Conservation (phyloP, 169 alveolate genomes). For the Plasmodium ovale region DNA sequence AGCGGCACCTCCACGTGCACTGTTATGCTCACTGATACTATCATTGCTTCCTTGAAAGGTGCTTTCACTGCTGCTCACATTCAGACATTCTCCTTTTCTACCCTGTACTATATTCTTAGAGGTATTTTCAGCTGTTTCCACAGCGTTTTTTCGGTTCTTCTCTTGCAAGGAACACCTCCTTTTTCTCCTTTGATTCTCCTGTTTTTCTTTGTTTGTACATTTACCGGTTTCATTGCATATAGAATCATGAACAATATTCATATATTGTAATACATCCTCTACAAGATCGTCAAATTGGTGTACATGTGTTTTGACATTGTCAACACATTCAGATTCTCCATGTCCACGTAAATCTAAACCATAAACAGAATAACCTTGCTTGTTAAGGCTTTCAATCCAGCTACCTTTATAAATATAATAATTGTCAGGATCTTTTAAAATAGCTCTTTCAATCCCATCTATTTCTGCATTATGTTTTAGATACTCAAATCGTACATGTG, state of each 20-base stretch:
- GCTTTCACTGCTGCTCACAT: background rate
- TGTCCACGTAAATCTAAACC: conserved; percentile 27
- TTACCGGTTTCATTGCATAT: background rate
- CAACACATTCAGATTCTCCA: conserved; percentile 18
- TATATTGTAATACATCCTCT: conserved; percentile 8
- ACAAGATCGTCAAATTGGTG: conserved; percentile 1
- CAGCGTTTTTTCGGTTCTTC: too few species aligned
- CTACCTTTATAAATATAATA: conserved; percentile 10
- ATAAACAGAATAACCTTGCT: conserved; percentile 13
- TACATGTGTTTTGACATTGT: conserved; percentile 7
- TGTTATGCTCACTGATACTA: background rate
- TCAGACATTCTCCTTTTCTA: background rate
- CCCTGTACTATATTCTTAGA: background rate
- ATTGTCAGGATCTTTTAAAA: background rate
- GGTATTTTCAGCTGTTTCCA: conserved; percentile 8
- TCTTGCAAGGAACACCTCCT: too few species aligned
- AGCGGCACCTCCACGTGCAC: background rate
- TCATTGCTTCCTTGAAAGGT: background rate
- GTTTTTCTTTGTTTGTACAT: background rate
- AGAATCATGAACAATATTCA: conserved; percentile 10
- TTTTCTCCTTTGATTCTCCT: too few species aligned
- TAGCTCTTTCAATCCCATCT: conserved; percentile 20
- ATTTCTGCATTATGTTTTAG: conserved; percentile 2
- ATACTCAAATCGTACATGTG: conserved; percentile 70
- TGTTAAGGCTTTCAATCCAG: conserved; percentile 20